Base-by-base conservation (phyloP, 495 filamentous ascomycete genomes). In the Viridothelium virens region DNA sequence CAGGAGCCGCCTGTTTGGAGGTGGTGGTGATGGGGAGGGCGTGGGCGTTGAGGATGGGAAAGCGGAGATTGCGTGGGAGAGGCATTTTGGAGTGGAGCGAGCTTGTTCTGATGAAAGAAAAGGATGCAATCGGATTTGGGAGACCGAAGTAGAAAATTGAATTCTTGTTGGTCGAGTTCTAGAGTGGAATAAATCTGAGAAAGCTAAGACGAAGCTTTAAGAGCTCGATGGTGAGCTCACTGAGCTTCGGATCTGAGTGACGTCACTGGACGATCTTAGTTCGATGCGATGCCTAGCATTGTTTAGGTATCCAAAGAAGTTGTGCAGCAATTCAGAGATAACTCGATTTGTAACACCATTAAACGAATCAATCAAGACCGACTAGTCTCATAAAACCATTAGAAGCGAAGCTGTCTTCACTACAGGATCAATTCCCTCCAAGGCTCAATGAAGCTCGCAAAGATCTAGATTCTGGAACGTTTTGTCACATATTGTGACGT, bases 11-110 rank as follows among this genome's bases (percentile, higher is more conserved):
- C n/a, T n/a, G n/a, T n/a, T n/a, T n/a, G n/a, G n/a, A n/a, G n/a
- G n/a, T 59, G 25, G 7, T 59, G 31, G 25, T 59, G 31, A 9
- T 59, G 31, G 53, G 53, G 14, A 59, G 11, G 31, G 53, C 25
- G 53, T 59, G 53, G 25, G 53, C 53, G 53, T 59, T 59, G 25
- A 59, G 53, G 53, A 59, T 59, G 1, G 53, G 53, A 4, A 59
- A 59, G 18, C 53, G 53, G 4, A 59, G 53, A 4, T 59, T 59
- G 14, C 53, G 53, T 59, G 53, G 53, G 4, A 59, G 53, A 31
- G 53, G 53, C 53, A 59, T 59, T 33, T 18, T 59, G 53, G 7
- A 1, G 25, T 1, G 25, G 25, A 25, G 25, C 25, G 25, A 25
- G 25, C 25, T 25, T 25, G 25, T 25, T 44, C 1, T 44, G 41